A percentile compares a stretch with the other conserved stretches of the same genome.
These are phyloP conservation scores for Aspergillus oerlinghausenensis DNA, from an alignment of 2,329 filamentous ascomycete species.

Conservation along the genomic window DNA sequence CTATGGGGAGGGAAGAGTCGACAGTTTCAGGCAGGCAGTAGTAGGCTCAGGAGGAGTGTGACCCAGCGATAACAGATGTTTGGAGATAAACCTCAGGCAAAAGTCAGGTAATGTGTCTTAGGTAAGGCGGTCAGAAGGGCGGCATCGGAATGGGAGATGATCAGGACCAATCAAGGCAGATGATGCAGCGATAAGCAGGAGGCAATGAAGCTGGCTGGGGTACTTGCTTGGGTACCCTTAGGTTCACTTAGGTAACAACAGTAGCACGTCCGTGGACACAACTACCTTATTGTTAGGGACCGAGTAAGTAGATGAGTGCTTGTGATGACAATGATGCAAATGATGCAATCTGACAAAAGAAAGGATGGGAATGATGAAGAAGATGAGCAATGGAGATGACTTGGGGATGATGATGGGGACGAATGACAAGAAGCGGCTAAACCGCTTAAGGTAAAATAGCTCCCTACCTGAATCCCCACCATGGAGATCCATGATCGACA, in stretches of 20 bases:
- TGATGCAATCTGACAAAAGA: background rate
- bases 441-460: background rate
- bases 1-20: background rate
- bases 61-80: constrained; percentile 29
- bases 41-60: constrained; percentile 20
- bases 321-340: background rate
- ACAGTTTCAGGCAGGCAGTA: background rate
- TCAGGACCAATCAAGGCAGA: constrained; percentile 2
- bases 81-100: constrained; percentile 6
- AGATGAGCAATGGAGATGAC: background rate
- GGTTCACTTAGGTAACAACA: background rate
- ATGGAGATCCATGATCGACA: background rate
- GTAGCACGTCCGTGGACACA: background rate
- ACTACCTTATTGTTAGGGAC: background rate
- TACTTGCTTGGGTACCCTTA: background rate
- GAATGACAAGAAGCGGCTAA: background rate
- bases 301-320: background rate
- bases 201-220: background rate
- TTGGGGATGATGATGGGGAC: background rate
- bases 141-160: constrained; percentile 17
- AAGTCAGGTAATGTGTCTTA: background rate
- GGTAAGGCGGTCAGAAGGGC: constrained; percentile 31
- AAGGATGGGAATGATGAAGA: constrained; percentile 1
- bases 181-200: background rate
- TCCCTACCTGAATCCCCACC: background rate